phyloP scores from a whole-genome alignment of 441 rosid species.

The Euphorbia schlechtendalii region DNA sequence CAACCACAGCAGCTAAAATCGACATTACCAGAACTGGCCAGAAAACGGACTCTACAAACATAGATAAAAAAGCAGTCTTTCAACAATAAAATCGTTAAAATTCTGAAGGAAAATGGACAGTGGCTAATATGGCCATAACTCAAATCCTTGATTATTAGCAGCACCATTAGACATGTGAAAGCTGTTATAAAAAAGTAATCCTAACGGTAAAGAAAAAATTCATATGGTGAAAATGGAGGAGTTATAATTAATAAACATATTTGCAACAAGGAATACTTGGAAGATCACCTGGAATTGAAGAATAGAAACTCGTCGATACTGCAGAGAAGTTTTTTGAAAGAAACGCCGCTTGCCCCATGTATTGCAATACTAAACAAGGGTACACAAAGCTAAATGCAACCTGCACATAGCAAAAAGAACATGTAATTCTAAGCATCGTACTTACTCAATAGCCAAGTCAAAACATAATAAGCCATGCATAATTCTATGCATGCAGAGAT shows the following conservation, averaged over 20 bases:
- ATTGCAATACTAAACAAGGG: constrained; percentile 92
- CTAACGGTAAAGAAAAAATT: not conserved
- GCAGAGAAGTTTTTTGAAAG: constrained; percentile 66
- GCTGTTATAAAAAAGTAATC: not conserved
- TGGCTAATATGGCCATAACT: not conserved
- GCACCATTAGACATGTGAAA: constrained; percentile 1
- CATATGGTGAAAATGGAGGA: constrained; percentile 13
- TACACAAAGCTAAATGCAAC: constrained; percentile 66
- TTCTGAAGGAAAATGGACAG: not conserved
- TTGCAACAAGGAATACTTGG: not conserved
- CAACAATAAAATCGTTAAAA: not conserved
- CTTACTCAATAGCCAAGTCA: constrained; percentile 3
- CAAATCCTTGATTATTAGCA: not conserved
- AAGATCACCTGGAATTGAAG: constrained; percentile 78
- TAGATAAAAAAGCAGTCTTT: constrained; percentile 10
- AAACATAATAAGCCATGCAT: too few relatives aligned
- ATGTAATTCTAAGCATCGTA: not conserved
- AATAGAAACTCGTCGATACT: constrained; percentile 56
- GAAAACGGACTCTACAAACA: constrained; percentile 46
- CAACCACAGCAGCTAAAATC: constrained; percentile 66
- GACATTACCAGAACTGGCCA: constrained; percentile 75
- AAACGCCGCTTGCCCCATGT: constrained; percentile 97
- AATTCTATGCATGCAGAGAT: too few relatives aligned
- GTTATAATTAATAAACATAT: not conserved
- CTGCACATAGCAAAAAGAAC: constrained; percentile 39